Evolutionary conservation across 208 protist species (phyloP), one percentile per base, ranked within the genome.

Genomic region (Acanthamoeba healyi): DNA sequence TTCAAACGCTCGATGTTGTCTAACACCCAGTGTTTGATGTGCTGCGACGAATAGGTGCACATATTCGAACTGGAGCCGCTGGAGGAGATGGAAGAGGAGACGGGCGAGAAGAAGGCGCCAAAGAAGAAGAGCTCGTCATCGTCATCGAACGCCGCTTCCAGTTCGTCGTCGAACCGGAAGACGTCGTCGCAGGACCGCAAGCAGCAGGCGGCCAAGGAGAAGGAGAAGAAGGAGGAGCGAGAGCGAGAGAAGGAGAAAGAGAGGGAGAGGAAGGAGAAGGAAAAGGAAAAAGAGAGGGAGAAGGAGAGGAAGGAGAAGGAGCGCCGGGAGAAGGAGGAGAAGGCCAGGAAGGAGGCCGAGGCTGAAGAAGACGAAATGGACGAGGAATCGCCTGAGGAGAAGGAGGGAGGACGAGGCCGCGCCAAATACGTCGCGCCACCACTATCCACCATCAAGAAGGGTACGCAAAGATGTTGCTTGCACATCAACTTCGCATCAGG

Each of bases 401-500:
- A 17, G 44, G 88, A 94, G 44, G 65, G 42, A 10, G 89, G 67
- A 40, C 65, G 89, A 51, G 65, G 54, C 26, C 32, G 89, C 38
- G 54, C 42, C 58, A 90, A 90, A n/a, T 90, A 90, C 36, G 56
- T 90, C 26, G 56, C 84, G 17, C 84, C 84, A 51, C 84, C 84
- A 42, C 49, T 90, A 24, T 90, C 84, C 54, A 90, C 84, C 84
- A 90, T 90, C 84, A 90, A 90, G 84, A 90, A 90, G n/a, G 77
- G 72, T 82, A 54, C 40, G 40, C 0, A 0, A 1, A 17, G 26
- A 4, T 29, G 24, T 15, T 79, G 70, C 10, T 3, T 3, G 1
- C 24, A 38, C 26, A 38, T n/a, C 9, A 38, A n/a, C 34, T 6
- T 44, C 0, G n/a, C n/a, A n/a, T n/a, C n/a, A n/a, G n/a, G n/a